Evolutionary conservation across 2,329 filamentous ascomycete species (phyloP), one percentile per base, ranked within the genome.

Genomic region (Iodosphaeria phyllophila): DNA sequence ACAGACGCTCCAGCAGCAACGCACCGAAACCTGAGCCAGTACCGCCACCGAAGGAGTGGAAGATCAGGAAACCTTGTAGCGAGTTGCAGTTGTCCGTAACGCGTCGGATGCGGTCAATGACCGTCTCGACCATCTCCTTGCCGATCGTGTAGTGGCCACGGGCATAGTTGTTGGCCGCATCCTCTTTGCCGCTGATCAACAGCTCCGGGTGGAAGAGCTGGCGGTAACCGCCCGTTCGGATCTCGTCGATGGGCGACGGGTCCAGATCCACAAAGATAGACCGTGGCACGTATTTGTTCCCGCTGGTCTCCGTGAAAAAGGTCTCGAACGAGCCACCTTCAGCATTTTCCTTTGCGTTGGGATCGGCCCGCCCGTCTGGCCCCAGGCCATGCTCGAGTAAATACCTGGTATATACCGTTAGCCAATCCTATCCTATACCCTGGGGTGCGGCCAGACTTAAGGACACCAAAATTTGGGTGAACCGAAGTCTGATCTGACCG

Each of bases 131-230:
- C 65, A 75, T 71, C 57, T 77, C 72, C 61, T 77, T 77, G 54
- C 73, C 73, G 39, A 77, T 70, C 39, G 73, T 77, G 54, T 78
- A 77, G 55, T 78, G 72, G 29, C 73, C 73, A 56, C 72, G 72
- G 38, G 73, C 73, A 43, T 77, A 78, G 60, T 78, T 78, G 58
- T 77, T 77, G 54, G 72, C 70, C 30, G 73, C 72, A 63, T 77
- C 73, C 50, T 77, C 73, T 61, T 77, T 77, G 52, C 72, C 72
- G 49, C 65, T 76, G 46, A 77, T 68, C 44, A 77, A 51, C 39
- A 72, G 59, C 57, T 77, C 72, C 22, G 72, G 72, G 53, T 77
- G 72, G 60, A 75, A 77, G 32, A 77, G 64, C 44, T 71, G 60
- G 39, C 69, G 67, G 54, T 75, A 77, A 35, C 42, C 32, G 31